phyloP scores from a whole-genome alignment of 2,329 filamentous ascomycete genomes.

The Xylaria sp. region DNA sequence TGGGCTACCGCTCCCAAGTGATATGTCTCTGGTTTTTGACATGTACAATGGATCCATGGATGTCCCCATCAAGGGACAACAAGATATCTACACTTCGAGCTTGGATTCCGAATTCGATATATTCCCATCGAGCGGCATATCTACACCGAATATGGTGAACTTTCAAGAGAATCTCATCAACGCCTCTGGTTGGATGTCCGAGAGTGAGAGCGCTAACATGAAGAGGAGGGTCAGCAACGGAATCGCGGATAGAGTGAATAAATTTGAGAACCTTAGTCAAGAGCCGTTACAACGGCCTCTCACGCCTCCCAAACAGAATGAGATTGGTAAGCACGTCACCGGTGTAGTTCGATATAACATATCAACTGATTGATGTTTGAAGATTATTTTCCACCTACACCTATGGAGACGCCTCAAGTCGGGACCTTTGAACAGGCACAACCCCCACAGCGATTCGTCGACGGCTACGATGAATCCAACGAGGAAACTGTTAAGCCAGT shows the following conservation, averaged over 20 bases:
- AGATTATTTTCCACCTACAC: conserved; percentile 74
- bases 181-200: conserved; percentile 62
- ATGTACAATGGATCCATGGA: conserved; percentile 58
- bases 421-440: conserved; percentile 56
- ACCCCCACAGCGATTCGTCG: conserved; percentile 64
- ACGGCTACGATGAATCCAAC: conserved; percentile 73
- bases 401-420: conserved; percentile 71
- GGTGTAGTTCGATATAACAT: background rate
- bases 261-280: conserved; percentile 66
- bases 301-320: conserved; percentile 72
- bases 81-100: conserved; percentile 56
- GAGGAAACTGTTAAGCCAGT: conserved; percentile 72
- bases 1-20: conserved; percentile 43
- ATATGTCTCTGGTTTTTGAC: conserved; percentile 60
- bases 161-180: conserved; percentile 60
- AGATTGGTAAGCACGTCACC: conserved; percentile 61
- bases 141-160: conserved; percentile 62
- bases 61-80: conserved; percentile 60
- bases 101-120: conserved; percentile 62
- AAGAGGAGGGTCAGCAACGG: conserved; percentile 68
- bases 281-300: conserved; percentile 63
- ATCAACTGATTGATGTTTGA: conserved; percentile 49
- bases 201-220: conserved; percentile 58
- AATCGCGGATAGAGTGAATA: conserved; percentile 68
- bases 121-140: conserved; percentile 60